Base-by-base conservation (phyloP, 139 green algal genomes). In the Raphidocelis subcapitata region DNA sequence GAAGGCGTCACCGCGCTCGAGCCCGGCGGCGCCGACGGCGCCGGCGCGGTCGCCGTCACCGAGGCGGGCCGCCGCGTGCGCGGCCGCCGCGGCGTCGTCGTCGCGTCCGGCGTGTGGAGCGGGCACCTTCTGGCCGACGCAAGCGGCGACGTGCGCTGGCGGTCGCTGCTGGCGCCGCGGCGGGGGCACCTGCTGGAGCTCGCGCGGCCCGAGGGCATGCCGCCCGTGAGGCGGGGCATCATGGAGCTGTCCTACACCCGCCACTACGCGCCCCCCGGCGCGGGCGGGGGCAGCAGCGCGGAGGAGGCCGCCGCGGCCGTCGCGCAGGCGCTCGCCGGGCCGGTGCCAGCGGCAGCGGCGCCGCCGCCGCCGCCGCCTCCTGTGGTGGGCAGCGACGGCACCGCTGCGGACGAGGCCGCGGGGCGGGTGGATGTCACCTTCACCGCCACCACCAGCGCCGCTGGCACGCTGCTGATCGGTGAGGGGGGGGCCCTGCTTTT, bases 191-290 rank as follows among this genome's bases (percentile, higher is more conserved):
- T 94, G 73, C 66, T 94, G 59, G 87, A 90, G 69, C 31, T 94
- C 72, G 23, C 55, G 1, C 44, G 21, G 24, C 87, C 87, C 16
- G 14, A 5, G 5, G 66, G 73, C 49, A 90, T 89, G 83, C 79
- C 88, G 3, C 51, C 29, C 0, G 51, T 77, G 26, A 55, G 1
- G 2, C 79, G 77, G 56, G 90, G 90, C 65, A 77, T 92, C n/a
- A 95, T 95, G 90, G 90, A 95, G 69, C 74, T 89, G 63, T 79
- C 69, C 1, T 94, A 94, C 70, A 87, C 85, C 69, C 37, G 75
- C 46, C 80, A 85, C 67, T 85, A 85, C 46, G 12, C 33, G 2
- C 4, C 33, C 61, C 4, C 16, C 33, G 61, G 35, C 61, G 35
- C 24, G 24, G 26, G 20, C 32, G 56, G 23, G 10, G 24, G n/a